Evolutionary conservation across 441 rosid genomes (phyloP).

Genomic region (Croton setiger): DNA sequence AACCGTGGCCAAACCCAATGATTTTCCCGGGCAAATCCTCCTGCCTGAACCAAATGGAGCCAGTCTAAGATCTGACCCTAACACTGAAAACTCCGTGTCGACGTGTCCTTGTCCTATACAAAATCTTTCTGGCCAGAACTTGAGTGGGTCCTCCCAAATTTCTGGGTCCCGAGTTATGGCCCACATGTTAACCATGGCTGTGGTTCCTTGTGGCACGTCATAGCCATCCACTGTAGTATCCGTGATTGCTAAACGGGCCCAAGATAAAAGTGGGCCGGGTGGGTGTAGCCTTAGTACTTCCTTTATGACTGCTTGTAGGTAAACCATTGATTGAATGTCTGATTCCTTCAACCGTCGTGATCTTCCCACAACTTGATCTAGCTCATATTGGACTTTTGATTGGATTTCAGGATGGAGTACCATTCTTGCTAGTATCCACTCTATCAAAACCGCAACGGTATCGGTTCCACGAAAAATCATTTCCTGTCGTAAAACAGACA

Average conservation of each 20-base stretch:
- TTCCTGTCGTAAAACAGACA: constrained; percentile 32
- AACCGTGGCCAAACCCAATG: constrained; percentile 49
- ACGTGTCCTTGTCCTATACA: constrained; percentile 2
- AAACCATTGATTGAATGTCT: constrained; percentile 31
- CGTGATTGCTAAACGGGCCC: constrained; percentile 54
- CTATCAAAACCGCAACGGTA: constrained; percentile 48
- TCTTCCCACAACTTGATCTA: constrained; percentile 44
- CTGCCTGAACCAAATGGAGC: constrained; percentile 70
- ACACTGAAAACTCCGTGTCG: constrained; percentile 36
- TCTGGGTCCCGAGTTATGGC: constrained; percentile 56
- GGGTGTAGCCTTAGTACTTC: constrained; percentile 60
- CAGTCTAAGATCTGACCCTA: constrained; percentile 50
- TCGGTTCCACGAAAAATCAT: constrained; percentile 69
- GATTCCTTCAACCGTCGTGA: constrained; percentile 38
- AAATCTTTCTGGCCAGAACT: constrained; percentile 51
- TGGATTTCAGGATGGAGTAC: constrained; percentile 56
- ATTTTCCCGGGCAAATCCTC: constrained; percentile 55
- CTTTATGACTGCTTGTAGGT: constrained; percentile 46
- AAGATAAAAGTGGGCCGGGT: constrained; percentile 63
- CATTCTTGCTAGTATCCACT: constrained; percentile 68
- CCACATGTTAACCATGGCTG: constrained; percentile 75
- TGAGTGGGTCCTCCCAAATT: constrained; percentile 41
- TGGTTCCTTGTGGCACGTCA: constrained; percentile 50
- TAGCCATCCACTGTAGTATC: constrained; percentile 42
- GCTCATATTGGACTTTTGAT: constrained; percentile 46